These are phyloP conservation scores for Boletus barrowsii DNA, from an alignment of 768 basidiomycete species.

Conservation along the genomic window DNA sequence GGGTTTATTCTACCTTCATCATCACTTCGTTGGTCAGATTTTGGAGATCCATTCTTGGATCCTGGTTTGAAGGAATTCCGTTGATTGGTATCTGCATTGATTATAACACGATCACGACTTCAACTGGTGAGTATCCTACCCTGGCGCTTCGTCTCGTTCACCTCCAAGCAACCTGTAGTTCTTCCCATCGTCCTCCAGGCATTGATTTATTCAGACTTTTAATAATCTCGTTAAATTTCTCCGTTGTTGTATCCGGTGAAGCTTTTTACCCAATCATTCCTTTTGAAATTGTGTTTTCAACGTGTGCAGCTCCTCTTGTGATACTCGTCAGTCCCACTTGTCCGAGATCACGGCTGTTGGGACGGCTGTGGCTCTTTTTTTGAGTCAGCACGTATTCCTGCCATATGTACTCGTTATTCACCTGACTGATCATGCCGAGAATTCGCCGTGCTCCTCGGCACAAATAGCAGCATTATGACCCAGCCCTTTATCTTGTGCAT, in stretches of 20 bases:
- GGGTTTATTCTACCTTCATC: slow-evolving; percentile 1
- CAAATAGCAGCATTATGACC: neutral
- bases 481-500: neutral
- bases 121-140: slow-evolving; percentile 7
- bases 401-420: neutral
- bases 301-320: neutral
- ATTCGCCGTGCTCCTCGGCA: neutral
- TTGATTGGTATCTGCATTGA: slow-evolving; percentile 1
- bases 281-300: neutral
- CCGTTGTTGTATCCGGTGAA: slow-evolving; percentile 3
- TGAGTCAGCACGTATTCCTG: neutral
- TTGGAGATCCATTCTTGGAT: slow-evolving; percentile 56
- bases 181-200: neutral
- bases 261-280: neutral
- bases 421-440: slow-evolving; percentile 2
- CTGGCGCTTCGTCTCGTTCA: slow-evolving; percentile 1
- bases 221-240: neutral
- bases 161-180: neutral
- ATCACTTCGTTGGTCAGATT: slow-evolving; percentile 34
- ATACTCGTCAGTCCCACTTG: too few relatives aligned
- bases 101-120: neutral
- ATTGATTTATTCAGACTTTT: neutral
- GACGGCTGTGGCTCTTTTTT: neutral
- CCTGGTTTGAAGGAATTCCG: slow-evolving; percentile 27
- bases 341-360: neutral